Percentiles rank a stretch among this genome's conserved stretches.
phyloP scores from a whole-genome alignment of 148 eudicot species.

The Vaccinium darrowii region DNA sequence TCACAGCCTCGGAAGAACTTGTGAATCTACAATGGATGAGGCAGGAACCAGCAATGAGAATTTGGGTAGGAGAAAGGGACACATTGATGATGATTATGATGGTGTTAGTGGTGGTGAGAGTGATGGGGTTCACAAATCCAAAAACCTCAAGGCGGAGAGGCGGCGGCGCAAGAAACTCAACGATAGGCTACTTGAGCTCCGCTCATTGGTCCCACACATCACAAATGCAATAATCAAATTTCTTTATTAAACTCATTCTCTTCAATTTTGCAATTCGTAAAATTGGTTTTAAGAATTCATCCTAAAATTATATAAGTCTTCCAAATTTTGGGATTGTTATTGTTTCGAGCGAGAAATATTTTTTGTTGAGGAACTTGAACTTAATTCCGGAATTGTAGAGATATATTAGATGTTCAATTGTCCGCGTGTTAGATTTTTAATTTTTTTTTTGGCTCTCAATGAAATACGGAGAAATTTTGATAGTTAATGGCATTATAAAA shows the following conservation, averaged over 20 bases:
- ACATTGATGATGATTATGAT: not conserved
- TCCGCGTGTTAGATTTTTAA: too few species aligned
- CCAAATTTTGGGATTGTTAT: not conserved
- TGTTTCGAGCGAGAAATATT: not conserved
- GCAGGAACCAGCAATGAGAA: conserved; percentile 26
- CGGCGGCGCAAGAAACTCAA: conserved; percentile 63
- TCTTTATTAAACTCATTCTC: not conserved
- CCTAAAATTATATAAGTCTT: not conserved
- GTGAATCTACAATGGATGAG: conserved; percentile 11
- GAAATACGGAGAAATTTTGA: too few species aligned
- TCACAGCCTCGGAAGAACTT: not conserved
- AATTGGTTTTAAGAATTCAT: not conserved
- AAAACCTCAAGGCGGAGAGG: conserved; percentile 78
- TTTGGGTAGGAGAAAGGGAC: conserved; percentile 13
- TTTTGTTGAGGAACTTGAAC: not conserved
- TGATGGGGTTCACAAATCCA: conserved; percentile 52
- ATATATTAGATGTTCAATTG: too few species aligned
- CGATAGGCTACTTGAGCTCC: conserved; percentile 60
- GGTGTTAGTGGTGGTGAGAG: not conserved
- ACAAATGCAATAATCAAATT: conserved; percentile 57
- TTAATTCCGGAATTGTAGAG: not conserved
- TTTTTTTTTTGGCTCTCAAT: too few species aligned
- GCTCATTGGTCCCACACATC: conserved; percentile 79
- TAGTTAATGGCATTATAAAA: not conserved
- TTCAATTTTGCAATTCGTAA: not conserved